These are phyloP conservation scores for Aspergillus nomiae DNA, from an alignment of 2,329 filamentous ascomycete species.

Conservation along the genomic window DNA sequence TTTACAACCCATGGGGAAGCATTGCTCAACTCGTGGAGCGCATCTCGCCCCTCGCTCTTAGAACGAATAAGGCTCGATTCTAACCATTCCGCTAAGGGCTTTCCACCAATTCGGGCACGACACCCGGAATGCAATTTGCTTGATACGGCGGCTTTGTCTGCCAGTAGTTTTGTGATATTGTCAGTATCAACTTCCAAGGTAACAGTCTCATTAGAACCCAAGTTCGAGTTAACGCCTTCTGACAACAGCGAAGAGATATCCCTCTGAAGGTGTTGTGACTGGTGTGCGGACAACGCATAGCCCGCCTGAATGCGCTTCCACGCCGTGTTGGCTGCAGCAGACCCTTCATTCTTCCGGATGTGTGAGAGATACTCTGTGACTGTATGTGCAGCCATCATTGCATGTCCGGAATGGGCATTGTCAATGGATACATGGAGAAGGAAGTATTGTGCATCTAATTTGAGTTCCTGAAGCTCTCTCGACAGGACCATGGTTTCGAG, in stretches of 20 bases:
- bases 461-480: conserved; percentile 49
- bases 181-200: no score
- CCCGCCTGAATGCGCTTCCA: conserved; percentile 49
- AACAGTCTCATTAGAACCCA: no score
- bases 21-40: no score
- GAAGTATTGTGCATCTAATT: conserved; percentile 52
- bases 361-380: conserved; percentile 42
- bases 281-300: conserved; percentile 35
- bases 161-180: no score
- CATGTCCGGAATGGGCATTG: conserved; percentile 52
- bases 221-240: background rate
- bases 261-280: no score
- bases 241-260: background rate
- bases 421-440: conserved; percentile 55
- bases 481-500: conserved; percentile 43
- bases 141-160: conserved; percentile 25
- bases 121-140: conserved; percentile 46
- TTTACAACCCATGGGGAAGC: conserved; percentile 42
- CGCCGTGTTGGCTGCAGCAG: conserved; percentile 23
- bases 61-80: conserved; percentile 3
- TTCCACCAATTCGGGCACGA: conserved; percentile 41
- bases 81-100: conserved; percentile 46
- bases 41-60: no score
- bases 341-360: no score
- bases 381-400: conserved; percentile 48